phyloP scores from a whole-genome alignment of 139 green algal genomes.

The Auxenochlorella pyrenoidosa region DNA sequence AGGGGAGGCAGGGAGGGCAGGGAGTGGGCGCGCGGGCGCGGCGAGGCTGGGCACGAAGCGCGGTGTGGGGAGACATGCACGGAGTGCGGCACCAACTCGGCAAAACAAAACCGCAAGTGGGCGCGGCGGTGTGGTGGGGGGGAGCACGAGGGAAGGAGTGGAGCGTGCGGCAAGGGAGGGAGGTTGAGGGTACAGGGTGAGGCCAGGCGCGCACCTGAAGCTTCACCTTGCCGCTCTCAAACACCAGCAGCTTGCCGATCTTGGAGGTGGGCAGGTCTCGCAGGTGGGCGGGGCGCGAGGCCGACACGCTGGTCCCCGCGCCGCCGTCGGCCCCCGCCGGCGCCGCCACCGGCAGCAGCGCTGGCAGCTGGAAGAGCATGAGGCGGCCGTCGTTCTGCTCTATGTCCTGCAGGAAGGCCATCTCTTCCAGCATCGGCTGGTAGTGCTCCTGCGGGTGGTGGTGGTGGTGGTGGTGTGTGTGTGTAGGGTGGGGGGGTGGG shows the following conservation, averaged over 20 bases:
- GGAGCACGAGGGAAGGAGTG: no score
- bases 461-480: no score
- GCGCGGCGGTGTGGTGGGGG: no score
- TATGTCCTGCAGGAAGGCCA: slow-evolving; percentile 33
- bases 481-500: neutral
- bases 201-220: slow-evolving; percentile 54
- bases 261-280: slow-evolving; percentile 4
- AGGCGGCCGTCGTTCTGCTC: slow-evolving; percentile 49
- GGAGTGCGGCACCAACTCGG: no score
- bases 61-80: no score
- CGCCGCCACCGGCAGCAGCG: slow-evolving; percentile 50
- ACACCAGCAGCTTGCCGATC: slow-evolving; percentile 49
- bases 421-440: slow-evolving; percentile 51
- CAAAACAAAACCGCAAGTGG: no score
- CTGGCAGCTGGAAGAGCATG: slow-evolving; percentile 72
- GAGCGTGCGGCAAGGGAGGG: neutral
- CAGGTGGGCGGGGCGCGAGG: slow-evolving; percentile 14
- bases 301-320: neutral
- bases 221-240: slow-evolving; percentile 77
- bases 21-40: no score
- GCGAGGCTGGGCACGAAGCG: no score
- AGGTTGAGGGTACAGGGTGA: neutral
- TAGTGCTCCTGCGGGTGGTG: slow-evolving; percentile 44
- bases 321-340: neutral
- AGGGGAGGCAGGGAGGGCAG: neutral